Evolutionary conservation across 2,329 filamentous ascomycete genomes (phyloP).

Genomic region (Rhynchosporium graminicola): DNA sequence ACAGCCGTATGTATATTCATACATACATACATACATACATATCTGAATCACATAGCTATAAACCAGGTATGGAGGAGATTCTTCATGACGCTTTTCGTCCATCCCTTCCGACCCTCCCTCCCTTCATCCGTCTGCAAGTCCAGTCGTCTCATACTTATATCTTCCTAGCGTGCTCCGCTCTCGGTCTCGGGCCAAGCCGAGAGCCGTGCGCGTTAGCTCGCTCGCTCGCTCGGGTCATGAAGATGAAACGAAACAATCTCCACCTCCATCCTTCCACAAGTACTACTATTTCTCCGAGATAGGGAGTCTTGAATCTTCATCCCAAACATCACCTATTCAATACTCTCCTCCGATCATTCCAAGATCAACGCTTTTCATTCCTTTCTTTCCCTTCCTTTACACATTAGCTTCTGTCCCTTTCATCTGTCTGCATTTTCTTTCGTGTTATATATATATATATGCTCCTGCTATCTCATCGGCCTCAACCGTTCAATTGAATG

Average conservation of each 20-base stretch:
- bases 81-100: no score
- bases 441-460: no score
- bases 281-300: not conserved
- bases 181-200: not conserved
- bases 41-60: no score
- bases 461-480: not conserved
- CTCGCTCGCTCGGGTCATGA: not conserved
- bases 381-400: not conserved
- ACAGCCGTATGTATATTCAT: no score
- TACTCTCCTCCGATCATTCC: no score
- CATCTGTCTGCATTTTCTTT: not conserved
- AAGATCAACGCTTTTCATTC: not conserved
- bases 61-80: no score
- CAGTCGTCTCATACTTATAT: not conserved
- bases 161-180: not conserved
- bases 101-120: no score
- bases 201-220: not conserved
- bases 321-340: no score
- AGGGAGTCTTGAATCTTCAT: not conserved
- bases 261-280: not conserved
- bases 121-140: no score
- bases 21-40: no score
- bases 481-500: not conserved
- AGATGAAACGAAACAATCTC: constrained; percentile 21
- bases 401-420: constrained; percentile 6